These are phyloP conservation scores for Chlamydomonas incerta DNA, from an alignment of 139 green algal genomes.

Conservation along the genomic window DNA sequence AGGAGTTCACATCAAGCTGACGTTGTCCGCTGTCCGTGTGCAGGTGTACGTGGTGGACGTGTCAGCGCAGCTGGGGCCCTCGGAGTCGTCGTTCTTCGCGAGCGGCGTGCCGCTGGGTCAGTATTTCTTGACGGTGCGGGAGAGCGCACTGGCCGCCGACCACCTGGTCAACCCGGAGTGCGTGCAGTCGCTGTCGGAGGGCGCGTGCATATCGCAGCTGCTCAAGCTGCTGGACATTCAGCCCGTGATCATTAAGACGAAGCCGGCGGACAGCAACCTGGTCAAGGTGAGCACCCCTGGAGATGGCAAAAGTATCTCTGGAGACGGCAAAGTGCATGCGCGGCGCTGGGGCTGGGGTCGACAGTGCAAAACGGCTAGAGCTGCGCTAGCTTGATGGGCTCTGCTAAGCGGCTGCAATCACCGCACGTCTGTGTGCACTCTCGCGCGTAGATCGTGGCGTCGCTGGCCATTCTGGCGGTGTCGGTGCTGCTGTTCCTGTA, in stretches of 20 bases:
- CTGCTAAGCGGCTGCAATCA: too few species aligned
- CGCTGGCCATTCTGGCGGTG: conserved; percentile 12
- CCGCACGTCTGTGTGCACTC: too few species aligned
- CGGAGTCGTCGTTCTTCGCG: neutral
- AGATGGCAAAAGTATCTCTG: too few species aligned
- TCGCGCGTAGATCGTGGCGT: conserved; percentile 24
- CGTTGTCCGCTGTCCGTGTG: too few species aligned
- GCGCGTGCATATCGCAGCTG: conserved; percentile 2
- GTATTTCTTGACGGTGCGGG: neutral
- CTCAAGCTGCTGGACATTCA: neutral
- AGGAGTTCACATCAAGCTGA: too few species aligned
- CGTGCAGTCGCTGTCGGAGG: too few species aligned
- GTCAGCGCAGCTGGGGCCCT: neutral
- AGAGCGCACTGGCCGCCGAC: neutral
- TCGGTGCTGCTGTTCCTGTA: conserved; percentile 29
- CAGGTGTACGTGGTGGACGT: conserved; percentile 25
- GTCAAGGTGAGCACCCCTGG: conserved; percentile 28
- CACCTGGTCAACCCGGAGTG: neutral
- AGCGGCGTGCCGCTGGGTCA: neutral
- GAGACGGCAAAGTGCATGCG: too few species aligned
- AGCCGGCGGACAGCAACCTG: conserved; percentile 19
- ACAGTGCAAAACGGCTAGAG: too few species aligned
- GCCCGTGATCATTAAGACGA: neutral
- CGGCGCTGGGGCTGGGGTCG: too few species aligned
- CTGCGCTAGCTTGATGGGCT: too few species aligned